Evolutionary conservation across 1,284 basidiomycete species (phyloP), one percentile per base, ranked within the genome.

Genomic region (Omphalotus olearius): DNA sequence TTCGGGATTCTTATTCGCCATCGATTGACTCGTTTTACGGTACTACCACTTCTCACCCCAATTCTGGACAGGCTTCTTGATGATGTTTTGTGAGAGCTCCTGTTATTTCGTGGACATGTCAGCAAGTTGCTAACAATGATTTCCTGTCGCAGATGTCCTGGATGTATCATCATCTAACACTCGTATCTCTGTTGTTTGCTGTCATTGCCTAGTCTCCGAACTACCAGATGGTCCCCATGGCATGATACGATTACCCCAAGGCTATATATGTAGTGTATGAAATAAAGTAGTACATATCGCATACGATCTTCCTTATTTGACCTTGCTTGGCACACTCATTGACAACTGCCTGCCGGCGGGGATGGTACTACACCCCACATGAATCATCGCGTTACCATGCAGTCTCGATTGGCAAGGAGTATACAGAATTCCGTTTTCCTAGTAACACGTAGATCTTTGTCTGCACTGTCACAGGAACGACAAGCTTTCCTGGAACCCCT

Each of bases 401-500:
- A 33, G 30, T 33, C 7, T 33, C 30, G 23, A 23, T 23, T 33
- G 13, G 30, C 30, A 33, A 33, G 30, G 30, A 33, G 9, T 9
- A 33, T 33, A 33, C 30, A 7, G 13, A 10, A 3, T 10, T 7
- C 30, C 9, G 30, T 33, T 3, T 33, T 35, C 28, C 10, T 33
- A 40, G 17, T 47, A 7, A 25, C 16, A 47, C 26, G 35, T 47
- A 16, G 33, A 47, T 50, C 40, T 20, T 50, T 50, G 9, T 45
- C 52, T 25, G 28, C 35, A 13, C 35, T 35, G 20, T 20, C 52
- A 11, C 35, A 47, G 20, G 37, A 41, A 39, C 37, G 20, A 18
- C 64, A 93, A 59, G 85, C 79, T 4, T 86, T 80, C 63, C 69
- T 88, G 33, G 75, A 83, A 61, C 71, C 72, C 14, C 51, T 76